Evolutionary conservation across 257 asterid species (phyloP), one percentile per base, ranked within the genome.

Genomic region (Ballota nigra): DNA sequence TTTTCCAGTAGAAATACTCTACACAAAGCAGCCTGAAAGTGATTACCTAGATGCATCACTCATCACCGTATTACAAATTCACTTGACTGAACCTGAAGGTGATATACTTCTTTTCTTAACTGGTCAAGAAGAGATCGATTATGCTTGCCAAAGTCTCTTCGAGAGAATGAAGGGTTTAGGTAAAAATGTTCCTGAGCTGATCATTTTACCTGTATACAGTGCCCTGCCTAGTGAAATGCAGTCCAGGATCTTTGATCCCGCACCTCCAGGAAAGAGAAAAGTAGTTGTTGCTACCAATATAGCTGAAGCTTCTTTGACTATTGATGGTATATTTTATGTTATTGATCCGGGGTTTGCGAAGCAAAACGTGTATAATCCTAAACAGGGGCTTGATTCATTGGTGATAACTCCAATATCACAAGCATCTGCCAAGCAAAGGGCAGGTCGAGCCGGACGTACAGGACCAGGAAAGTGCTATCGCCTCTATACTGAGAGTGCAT

Each of bases 141-240:
- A 90, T 79, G 96, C 97, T 11, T 90, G 98, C 63, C 97, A 93
- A 43, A 88, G 96, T 74, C 90, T 93, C n/a, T 86, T 87, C 47
- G 98, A 93, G 83, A 86, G 97, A 80, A 93, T 93, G 97, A 93
- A 87, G 80, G 96, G 96, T 20, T 78, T 93, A 34, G 96, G 96
- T 45, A 82, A 80, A 78, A 90, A 87, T 71, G 96, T 93, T 26
- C 98, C 98, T 10, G 94, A 93, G 77, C 82, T 93, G 76, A 93
- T 93, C 52, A 93, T 93, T 53, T 80, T 93, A 82, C 98, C 97
- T 3, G 97, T 89, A 10, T 90, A 93, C 63, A 86, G 97, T 87
- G 97, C 98, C 73, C 81, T 93, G 34, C 97, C 96, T 6, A 93
- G 98, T 78, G 97, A 93, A 83, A 93, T 93, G 97, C 98, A 93